A percentile compares a stretch with the other conserved stretches of the same genome.
phyloP scores from a whole-genome alignment of 2,329 filamentous ascomycete species.

The Rhinocladiella similis region DNA sequence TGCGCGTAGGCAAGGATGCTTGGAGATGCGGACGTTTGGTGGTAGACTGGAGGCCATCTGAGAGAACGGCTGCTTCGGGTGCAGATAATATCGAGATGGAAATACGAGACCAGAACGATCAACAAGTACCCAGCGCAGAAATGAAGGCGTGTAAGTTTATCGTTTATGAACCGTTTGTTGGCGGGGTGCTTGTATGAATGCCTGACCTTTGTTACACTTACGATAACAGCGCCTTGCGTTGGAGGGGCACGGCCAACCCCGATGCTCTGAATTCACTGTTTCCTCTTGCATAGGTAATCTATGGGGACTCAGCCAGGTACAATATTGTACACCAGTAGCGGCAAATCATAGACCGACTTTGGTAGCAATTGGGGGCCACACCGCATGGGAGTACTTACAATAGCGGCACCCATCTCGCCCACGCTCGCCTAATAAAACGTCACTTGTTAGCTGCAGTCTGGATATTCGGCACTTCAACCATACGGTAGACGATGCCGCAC shows the following conservation, averaged over 20 bases:
- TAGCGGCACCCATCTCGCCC: too few species aligned
- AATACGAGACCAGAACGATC: not conserved
- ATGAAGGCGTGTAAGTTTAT: not conserved
- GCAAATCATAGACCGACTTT: too few species aligned
- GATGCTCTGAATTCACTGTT: not conserved
- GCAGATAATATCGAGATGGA: not conserved
- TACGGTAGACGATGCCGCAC: too few species aligned
- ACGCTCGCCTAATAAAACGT: too few species aligned
- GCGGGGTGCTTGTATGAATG: not conserved
- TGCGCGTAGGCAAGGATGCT: constrained; percentile 79
- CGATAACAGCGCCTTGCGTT: not conserved
- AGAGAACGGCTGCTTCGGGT: not conserved
- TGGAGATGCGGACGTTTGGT: constrained; percentile 70
- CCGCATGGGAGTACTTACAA: too few species aligned
- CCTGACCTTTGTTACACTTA: constrained; percentile 1
- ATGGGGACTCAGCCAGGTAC: too few species aligned
- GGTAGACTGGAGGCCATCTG: constrained; percentile 42
- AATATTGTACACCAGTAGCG: not conserved
- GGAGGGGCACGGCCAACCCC: not conserved
- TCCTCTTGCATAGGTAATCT: too few species aligned
- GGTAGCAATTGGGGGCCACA: not conserved
- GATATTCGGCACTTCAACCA: too few species aligned
- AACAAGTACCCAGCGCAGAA: not conserved
- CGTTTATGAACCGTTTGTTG: not conserved
- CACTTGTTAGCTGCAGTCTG: too few species aligned